Evolutionary conservation across 305 asterid species (phyloP).

Genomic region (Solanum hybrid): DNA sequence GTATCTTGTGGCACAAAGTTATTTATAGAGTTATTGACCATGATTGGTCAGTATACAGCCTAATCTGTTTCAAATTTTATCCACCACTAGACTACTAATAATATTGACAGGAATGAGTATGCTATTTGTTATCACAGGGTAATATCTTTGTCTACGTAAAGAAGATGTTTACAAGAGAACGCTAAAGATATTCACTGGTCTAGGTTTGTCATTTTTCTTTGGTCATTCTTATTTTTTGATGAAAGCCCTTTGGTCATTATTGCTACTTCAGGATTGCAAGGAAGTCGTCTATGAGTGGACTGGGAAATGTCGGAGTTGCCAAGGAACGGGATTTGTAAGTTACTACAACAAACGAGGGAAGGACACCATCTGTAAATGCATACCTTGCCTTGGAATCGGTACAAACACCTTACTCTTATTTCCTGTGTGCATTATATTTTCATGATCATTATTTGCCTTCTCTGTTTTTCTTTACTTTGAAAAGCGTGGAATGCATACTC

Average conservation of each 20-base stretch:
- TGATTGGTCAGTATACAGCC: neutral
- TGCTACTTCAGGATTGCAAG: slow-evolving; percentile 60
- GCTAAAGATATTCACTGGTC: neutral
- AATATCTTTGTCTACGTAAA: neutral
- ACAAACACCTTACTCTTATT: slow-evolving; percentile 1
- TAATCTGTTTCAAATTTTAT: neutral
- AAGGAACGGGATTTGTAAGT: slow-evolving; percentile 79
- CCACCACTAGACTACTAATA: neutral
- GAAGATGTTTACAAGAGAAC: neutral
- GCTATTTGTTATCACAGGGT: neutral
- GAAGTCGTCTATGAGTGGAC: slow-evolving; percentile 88
- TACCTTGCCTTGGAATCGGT: slow-evolving; percentile 88
- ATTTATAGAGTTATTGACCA: neutral
- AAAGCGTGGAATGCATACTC: neutral
- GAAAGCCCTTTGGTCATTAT: neutral
- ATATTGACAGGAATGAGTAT: neutral
- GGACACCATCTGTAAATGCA: slow-evolving; percentile 84
- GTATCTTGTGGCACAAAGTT: neutral
- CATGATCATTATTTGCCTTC: neutral
- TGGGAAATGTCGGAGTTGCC: slow-evolving; percentile 93
- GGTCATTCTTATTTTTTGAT: neutral
- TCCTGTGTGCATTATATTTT: neutral
- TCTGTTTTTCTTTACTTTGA: neutral
- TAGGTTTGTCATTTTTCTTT: neutral
- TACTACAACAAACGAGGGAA: slow-evolving; percentile 75